Conservation (phyloP, 2,329 filamentous ascomycete species). For the Diplodia mutila region DNA sequence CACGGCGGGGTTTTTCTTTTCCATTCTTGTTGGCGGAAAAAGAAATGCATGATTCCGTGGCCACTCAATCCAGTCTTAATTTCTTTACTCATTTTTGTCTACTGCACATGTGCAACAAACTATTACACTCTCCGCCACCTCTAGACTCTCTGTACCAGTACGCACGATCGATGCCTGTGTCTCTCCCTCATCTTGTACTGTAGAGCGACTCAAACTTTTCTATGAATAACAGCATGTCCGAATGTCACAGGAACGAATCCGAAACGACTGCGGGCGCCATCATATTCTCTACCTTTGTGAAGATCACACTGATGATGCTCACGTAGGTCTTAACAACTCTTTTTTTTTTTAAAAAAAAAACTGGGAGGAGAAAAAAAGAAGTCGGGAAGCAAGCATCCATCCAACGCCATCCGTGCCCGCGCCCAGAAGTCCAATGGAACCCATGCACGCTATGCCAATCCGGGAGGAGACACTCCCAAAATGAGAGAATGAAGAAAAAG, state of each 20-base stretch:
- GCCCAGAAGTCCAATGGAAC: background rate
- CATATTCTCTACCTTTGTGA: background rate
- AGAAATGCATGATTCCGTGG: too few relatives aligned
- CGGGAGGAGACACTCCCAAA: background rate
- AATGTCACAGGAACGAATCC: background rate
- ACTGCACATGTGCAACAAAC: background rate
- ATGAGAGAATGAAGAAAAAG: background rate
- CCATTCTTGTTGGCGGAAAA: too few relatives aligned
- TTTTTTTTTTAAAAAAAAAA: background rate
- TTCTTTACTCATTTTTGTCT: too few relatives aligned
- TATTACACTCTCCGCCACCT: too few relatives aligned
- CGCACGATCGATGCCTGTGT: too few relatives aligned
- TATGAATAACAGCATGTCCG: background rate
- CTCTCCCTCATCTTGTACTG: too few relatives aligned
- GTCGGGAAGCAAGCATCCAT: background rate
- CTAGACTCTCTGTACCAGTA: too few relatives aligned
- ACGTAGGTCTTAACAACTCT: background rate
- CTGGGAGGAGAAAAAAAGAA: background rate
- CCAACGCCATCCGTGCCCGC: background rate
- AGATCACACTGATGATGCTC: background rate
- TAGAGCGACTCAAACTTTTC: background rate
- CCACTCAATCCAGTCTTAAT: too few relatives aligned
- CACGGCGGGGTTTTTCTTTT: background rate
- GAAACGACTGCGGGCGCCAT: background rate
- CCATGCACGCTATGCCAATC: constrained; percentile 10